Conservation (phyloP, 441 rosid species). For the Populus hybrid region DNA sequence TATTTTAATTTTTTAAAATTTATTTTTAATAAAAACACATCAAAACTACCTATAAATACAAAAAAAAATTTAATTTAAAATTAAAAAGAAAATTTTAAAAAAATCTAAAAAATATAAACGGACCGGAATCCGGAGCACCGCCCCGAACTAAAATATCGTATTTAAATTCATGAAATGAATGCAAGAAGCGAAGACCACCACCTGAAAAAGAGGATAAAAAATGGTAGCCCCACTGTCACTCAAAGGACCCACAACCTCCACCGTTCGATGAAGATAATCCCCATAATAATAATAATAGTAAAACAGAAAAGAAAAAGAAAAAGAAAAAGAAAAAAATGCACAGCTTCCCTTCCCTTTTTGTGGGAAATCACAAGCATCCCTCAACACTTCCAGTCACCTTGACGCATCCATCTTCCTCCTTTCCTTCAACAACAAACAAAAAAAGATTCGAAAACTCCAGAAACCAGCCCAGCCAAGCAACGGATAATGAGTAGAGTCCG, state of each 20-base stretch:
- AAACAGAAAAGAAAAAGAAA: background rate
- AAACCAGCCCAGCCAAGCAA: background rate
- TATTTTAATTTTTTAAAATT: no score
- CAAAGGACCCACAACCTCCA: background rate
- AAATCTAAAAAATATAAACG: no score
- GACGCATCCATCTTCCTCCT: background rate
- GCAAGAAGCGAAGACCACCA: background rate
- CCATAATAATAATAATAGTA: background rate
- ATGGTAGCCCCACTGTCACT: background rate
- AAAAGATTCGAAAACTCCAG: conserved; percentile 8
- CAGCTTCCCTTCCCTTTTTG: background rate
- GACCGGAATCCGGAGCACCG: no score
- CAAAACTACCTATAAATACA: no score
- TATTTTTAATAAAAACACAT: no score
- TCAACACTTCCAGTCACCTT: no score
- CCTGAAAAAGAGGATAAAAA: background rate
- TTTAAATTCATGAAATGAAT: no score
- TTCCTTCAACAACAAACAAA: background rate
- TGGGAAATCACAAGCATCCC: background rate
- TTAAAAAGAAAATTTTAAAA: no score
- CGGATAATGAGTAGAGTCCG: background rate
- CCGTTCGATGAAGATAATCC: conserved; percentile 21
- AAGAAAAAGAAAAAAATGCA: background rate
- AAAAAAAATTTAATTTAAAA: no score
- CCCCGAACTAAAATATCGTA: no score